Conservation (phyloP, 805 yeast species). For the Nakazawaea anatomiae region DNA sequence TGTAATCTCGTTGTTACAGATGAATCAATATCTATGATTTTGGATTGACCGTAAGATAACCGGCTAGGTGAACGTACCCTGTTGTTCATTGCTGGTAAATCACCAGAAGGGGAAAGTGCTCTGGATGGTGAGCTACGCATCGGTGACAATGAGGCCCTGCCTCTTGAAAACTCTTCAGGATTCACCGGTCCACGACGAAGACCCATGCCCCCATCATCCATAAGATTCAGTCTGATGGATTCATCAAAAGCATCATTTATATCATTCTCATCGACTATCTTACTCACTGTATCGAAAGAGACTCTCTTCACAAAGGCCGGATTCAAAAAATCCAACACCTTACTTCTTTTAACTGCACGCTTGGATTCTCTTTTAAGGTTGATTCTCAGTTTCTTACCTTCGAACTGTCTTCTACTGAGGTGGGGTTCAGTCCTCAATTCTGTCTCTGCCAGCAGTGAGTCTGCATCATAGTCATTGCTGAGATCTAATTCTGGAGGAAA, state of each 20-base stretch:
- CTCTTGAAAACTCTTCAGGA: conserved; percentile 3
- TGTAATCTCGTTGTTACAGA: conserved; percentile 42
- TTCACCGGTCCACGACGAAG: conserved; percentile 1
- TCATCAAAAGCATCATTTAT: background rate
- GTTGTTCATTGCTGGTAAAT: background rate
- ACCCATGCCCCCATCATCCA: conserved; percentile 12
- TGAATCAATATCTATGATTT: conserved; percentile 33
- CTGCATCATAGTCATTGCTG: conserved; percentile 1
- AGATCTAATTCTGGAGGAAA: conserved; percentile 7
- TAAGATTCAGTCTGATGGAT: background rate
- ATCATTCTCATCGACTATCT: conserved; percentile 1
- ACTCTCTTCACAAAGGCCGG: conserved; percentile 6
- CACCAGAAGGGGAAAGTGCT: background rate
- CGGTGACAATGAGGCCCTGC: background rate
- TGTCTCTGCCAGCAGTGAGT: background rate
- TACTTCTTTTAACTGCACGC: background rate
- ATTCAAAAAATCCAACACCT: conserved; percentile 2
- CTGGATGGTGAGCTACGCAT: background rate
- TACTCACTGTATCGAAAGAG: conserved; percentile 8
- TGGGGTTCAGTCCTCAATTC: background rate
- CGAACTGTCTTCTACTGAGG: background rate
- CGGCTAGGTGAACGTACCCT: conserved; percentile 4
- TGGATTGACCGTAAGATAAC: conserved; percentile 25
- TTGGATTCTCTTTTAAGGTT: background rate
- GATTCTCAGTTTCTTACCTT: conserved; percentile 3